These are phyloP conservation scores for Amanita polypyramis DNA, from an alignment of 768 basidiomycete species.

Conservation along the genomic window DNA sequence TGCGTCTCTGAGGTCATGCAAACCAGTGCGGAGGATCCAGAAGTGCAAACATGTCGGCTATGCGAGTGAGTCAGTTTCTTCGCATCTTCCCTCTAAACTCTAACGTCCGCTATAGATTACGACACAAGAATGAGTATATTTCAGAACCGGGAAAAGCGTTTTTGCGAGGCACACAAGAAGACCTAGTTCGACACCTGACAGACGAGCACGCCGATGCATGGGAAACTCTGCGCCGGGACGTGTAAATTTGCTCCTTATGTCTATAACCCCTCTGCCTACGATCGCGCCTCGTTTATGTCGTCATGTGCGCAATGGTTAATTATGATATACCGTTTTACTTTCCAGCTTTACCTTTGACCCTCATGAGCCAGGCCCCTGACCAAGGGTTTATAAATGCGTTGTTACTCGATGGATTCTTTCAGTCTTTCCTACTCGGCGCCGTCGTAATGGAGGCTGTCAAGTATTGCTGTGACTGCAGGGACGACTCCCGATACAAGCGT, in stretches of 20 bases:
- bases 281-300: slow-evolving; percentile 1
- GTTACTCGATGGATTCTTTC: slow-evolving; percentile 33
- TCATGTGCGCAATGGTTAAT: not conserved
- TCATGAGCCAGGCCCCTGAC: slow-evolving; percentile 4
- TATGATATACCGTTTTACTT: slow-evolving; percentile 3
- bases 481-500: slow-evolving; percentile 33
- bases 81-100: not conserved
- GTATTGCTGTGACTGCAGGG: slow-evolving; percentile 30
- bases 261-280: not conserved
- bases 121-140: slow-evolving; percentile 20
- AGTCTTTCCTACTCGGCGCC: slow-evolving; percentile 37
- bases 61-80: slow-evolving; percentile 37
- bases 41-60: slow-evolving; percentile 30
- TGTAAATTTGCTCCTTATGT: slow-evolving; percentile 3
- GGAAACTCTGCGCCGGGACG: slow-evolving; percentile 25
- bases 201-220: slow-evolving; percentile 39
- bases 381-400: slow-evolving; percentile 26
- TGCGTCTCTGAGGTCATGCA: slow-evolving; percentile 35
- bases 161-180: slow-evolving; percentile 25
- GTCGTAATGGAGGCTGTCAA: slow-evolving; percentile 28
- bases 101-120: slow-evolving; percentile 19
- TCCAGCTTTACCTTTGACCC: not conserved
- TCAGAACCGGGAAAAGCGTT: slow-evolving; percentile 25
- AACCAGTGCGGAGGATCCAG: slow-evolving; percentile 19
- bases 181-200: slow-evolving; percentile 38